Evolutionary conservation across 306 rosid species (phyloP).

Genomic region (Dryas drummondii): DNA sequence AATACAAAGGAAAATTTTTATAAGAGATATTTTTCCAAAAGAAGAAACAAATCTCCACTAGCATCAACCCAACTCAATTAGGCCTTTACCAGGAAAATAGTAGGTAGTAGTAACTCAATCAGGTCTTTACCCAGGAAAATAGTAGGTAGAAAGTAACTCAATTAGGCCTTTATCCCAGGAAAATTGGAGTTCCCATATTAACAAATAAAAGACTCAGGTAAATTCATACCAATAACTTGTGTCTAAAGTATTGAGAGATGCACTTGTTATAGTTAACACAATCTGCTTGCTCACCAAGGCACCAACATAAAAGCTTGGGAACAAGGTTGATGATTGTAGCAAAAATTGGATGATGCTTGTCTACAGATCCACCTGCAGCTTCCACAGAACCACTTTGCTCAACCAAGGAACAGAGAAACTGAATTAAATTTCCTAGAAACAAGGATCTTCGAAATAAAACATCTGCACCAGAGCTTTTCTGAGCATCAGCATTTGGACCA

Average conservation of each 20-base stretch:
- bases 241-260: slow-evolving; percentile 66
- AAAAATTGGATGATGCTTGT: slow-evolving; percentile 47
- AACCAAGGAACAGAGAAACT: slow-evolving; percentile 74
- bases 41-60: neutral
- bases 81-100: neutral
- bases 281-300: slow-evolving; percentile 50
- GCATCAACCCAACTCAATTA: neutral
- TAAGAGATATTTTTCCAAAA: neutral
- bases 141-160: neutral
- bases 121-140: neutral
- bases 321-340: slow-evolving; percentile 43
- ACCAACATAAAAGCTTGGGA: slow-evolving; percentile 63
- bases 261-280: slow-evolving; percentile 24
- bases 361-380: slow-evolving; percentile 36
- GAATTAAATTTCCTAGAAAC: slow-evolving; percentile 74
- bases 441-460: slow-evolving; percentile 20
- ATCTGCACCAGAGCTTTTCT: slow-evolving; percentile 30
- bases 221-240: slow-evolving; percentile 78
- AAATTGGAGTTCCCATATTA: neutral
- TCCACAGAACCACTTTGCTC: slow-evolving; percentile 49
- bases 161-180: neutral
- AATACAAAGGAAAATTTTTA: neutral
- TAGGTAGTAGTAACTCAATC: neutral
- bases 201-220: slow-evolving; percentile 16
- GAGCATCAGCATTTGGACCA: slow-evolving; percentile 19